Base-by-base conservation (phyloP, 2,329 filamentous ascomycete genomes). In the Cladosporium sp. region DNA sequence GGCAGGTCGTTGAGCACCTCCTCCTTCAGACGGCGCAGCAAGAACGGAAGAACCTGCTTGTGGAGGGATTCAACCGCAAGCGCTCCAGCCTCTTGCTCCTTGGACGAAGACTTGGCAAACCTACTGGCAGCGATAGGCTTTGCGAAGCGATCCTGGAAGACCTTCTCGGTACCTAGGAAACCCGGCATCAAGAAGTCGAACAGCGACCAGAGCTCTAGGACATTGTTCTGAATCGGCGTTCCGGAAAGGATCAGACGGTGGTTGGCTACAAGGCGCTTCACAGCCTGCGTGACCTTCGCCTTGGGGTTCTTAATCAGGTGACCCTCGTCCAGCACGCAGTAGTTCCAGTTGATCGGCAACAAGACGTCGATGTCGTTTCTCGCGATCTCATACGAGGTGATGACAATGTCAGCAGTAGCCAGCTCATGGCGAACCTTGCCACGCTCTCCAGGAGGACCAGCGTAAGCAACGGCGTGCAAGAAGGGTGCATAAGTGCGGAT, bases 141-240 rank as follows among this genome's bases (percentile, higher is more conserved):
- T 8, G 91, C 90, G 61, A 96, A 96, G 3, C 91, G 84, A 69
- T 96, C 92, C 59, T 95, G 77, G 73, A 96, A 96, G n/a, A 96
- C 89, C 73, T 95, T 95, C 67, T 98, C 93, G 0, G 86, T 89
- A 32, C 93, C 93, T 7, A 98, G 77, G 75, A 98, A 98, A 2
- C 93, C 95, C 3, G 95, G 93, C 93, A 98, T 98, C 56, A 98
- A 77, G 74, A 98, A 98, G 72, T 98, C 93, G 66, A 98, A 98
- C 4, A 98, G 78, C 0, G 92, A 97, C 92, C 92, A 98, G 3
- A 98, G 77, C 68, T 98, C 92, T 45, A 98, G 74, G 2, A 98
- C 92, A 60, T 97, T 97, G 70, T 97, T 97, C 69, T 97, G 92
- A 59, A 97, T 97, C 0, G 93, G 93, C 1, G 93, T 98, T 38